phyloP scores from a whole-genome alignment of 2,329 filamentous ascomycete genomes.

The Colletotrichum trifolii region DNA sequence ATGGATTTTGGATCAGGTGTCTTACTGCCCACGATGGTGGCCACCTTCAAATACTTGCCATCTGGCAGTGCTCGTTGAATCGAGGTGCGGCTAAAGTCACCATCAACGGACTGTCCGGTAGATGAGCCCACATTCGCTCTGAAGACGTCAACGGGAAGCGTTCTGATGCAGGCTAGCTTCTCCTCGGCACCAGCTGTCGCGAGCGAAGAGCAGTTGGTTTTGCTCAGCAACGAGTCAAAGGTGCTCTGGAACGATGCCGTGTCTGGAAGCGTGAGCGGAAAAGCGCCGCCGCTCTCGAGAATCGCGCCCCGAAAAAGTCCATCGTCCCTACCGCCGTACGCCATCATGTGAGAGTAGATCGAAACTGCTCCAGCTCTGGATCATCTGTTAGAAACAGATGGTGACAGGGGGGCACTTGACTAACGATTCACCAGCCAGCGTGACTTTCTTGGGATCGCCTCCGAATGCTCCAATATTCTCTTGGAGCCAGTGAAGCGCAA shows the following conservation, averaged over 20 bases:
- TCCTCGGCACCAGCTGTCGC: slow-evolving; percentile 27
- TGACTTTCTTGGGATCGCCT: slow-evolving; percentile 51
- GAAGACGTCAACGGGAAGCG: slow-evolving; percentile 44
- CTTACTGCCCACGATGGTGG: slow-evolving; percentile 66
- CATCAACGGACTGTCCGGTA: slow-evolving; percentile 46
- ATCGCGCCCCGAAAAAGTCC: slow-evolving; percentile 64
- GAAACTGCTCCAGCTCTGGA: slow-evolving; percentile 3
- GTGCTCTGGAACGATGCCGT: slow-evolving; percentile 48
- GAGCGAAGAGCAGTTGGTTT: slow-evolving; percentile 33
- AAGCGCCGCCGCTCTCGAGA: slow-evolving; percentile 52
- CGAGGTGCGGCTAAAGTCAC: slow-evolving; percentile 50
- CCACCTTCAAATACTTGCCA: slow-evolving; percentile 71
- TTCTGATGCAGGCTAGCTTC: slow-evolving; percentile 44
- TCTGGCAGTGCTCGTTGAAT: slow-evolving; percentile 60
- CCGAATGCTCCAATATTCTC: slow-evolving; percentile 34
- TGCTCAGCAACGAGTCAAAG: slow-evolving; percentile 25
- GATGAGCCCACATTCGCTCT: slow-evolving; percentile 42
- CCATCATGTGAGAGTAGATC: slow-evolving; percentile 53
- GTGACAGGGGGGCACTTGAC: neutral
- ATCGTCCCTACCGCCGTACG: slow-evolving; percentile 64
- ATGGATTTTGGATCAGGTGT: neutral
- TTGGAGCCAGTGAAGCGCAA: slow-evolving; percentile 32
- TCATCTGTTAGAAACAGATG: neutral
- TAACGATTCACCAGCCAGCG: slow-evolving; percentile 59
- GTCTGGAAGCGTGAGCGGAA: slow-evolving; percentile 37